phyloP scores from a whole-genome alignment of 495 filamentous ascomycete species.

The Parathielavia appendiculata region DNA sequence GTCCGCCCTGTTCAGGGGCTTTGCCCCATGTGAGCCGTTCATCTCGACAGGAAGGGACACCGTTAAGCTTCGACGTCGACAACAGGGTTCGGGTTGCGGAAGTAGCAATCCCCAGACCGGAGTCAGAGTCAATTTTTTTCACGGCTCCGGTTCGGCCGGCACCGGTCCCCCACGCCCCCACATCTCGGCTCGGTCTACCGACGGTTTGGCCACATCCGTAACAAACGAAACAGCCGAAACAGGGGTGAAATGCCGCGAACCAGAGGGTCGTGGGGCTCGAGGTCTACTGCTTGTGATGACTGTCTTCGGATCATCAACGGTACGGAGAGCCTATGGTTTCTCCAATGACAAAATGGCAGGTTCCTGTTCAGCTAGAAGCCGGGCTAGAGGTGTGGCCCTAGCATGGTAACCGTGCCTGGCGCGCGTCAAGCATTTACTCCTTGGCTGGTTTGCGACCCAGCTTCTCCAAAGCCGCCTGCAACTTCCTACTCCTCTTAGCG shows the following conservation, averaged over 20 bases:
- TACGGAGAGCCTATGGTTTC: too few relatives aligned
- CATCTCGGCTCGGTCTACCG: constrained; percentile 11
- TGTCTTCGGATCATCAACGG: too few relatives aligned
- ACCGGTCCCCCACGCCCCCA: constrained; percentile 5
- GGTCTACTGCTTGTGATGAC: too few relatives aligned
- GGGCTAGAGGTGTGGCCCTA: too few relatives aligned
- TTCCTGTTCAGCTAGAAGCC: too few relatives aligned
- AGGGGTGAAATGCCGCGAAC: constrained; percentile 3
- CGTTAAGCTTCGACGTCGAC: too few relatives aligned
- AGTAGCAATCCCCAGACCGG: not conserved
- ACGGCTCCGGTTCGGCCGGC: constrained; percentile 10
- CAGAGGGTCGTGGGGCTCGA: too few relatives aligned
- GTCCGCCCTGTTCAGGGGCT: constrained; percentile 29
- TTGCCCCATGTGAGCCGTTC: constrained; percentile 19
- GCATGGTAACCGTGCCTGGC: too few relatives aligned
- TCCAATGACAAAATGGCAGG: too few relatives aligned
- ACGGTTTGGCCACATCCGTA: constrained; percentile 3
- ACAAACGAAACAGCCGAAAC: constrained; percentile 6
- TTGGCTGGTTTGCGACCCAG: constrained; percentile 9
- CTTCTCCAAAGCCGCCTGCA: not conserved
- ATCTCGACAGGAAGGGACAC: constrained; percentile 3
- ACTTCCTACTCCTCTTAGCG: not conserved
- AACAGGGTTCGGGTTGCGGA: constrained; percentile 1
- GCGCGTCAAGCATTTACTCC: not conserved
- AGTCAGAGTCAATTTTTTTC: constrained; percentile 14